Conservation (phyloP, 1,139 yeast genomes). For the Debaryomyces robertsiae region DNA sequence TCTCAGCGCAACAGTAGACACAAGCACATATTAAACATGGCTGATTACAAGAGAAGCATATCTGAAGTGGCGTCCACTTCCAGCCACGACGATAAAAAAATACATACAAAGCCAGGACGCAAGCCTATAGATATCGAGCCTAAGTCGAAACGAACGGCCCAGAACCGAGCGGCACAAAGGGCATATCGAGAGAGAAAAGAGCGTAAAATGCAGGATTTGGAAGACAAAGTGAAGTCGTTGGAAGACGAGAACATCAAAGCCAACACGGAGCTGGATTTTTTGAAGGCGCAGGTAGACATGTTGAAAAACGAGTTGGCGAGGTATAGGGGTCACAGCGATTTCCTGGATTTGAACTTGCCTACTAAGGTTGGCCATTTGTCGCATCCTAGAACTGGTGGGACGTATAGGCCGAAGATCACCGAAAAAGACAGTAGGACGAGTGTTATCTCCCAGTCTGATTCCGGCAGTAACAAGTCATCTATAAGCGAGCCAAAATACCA, state of each 20-base stretch:
- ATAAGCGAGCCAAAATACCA: conserved; percentile 13
- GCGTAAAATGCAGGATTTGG: conserved; percentile 80
- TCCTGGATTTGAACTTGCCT: conserved; percentile 40
- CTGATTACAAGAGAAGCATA: conserved; percentile 40
- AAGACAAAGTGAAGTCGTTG: conserved; percentile 68
- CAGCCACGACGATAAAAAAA: conserved; percentile 39
- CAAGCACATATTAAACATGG: conserved; percentile 20
- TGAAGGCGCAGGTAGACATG: conserved; percentile 74
- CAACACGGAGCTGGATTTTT: conserved; percentile 68
- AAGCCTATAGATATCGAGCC: conserved; percentile 83
- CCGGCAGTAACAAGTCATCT: conserved; percentile 12
- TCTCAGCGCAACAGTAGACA: too few species aligned
- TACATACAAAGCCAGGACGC: conserved; percentile 53
- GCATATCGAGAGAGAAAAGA: conserved; percentile 96
- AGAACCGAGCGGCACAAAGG: conserved; percentile 95
- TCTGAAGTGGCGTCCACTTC: conserved; percentile 27
- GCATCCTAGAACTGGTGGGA: conserved; percentile 23
- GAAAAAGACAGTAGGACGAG: conserved; percentile 1
- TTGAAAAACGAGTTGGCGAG: conserved; percentile 71
- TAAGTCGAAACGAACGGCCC: conserved; percentile 86
- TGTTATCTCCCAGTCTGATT: conserved; percentile 12
- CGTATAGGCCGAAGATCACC: conserved; percentile 4
- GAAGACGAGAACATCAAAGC: conserved; percentile 71
- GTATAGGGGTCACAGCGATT: conserved; percentile 52
- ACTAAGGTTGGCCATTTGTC: conserved; percentile 36